phyloP scores from a whole-genome alignment of 2,329 filamentous ascomycete genomes.

The Coniochaeta sp. region DNA sequence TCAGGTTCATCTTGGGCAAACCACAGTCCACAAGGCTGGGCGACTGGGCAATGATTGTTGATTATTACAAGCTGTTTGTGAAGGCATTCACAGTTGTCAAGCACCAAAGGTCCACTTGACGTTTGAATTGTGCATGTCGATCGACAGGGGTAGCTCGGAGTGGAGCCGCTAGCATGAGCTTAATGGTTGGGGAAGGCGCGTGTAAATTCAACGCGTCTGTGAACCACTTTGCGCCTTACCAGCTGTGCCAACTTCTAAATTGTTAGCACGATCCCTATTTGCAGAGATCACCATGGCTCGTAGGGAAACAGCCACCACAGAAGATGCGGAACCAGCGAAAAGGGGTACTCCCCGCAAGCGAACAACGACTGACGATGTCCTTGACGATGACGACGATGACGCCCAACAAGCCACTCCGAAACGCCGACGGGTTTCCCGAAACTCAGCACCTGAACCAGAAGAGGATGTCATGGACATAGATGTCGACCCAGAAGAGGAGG shows the following conservation, averaged over 20 bases:
- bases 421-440: background rate
- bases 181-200: background rate
- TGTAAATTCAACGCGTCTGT: background rate
- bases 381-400: background rate
- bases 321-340: background rate
- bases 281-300: background rate
- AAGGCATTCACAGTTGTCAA: background rate
- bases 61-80: background rate
- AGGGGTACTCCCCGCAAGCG: background rate
- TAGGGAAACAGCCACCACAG: background rate
- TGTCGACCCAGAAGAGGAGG: background rate
- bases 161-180: background rate
- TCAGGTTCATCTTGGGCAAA: constrained; percentile 46
- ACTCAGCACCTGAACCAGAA: background rate
- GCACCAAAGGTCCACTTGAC: background rate
- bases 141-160: background rate
- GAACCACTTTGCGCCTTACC: background rate
- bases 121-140: background rate
- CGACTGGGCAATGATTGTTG: background rate
- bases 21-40: background rate
- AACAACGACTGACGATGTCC: background rate
- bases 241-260: no score
- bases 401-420: background rate
- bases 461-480: background rate
- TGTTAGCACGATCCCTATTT: no score